Base-by-base conservation (phyloP, 768 basidiomycete species). In the Mycena filopes region DNA sequence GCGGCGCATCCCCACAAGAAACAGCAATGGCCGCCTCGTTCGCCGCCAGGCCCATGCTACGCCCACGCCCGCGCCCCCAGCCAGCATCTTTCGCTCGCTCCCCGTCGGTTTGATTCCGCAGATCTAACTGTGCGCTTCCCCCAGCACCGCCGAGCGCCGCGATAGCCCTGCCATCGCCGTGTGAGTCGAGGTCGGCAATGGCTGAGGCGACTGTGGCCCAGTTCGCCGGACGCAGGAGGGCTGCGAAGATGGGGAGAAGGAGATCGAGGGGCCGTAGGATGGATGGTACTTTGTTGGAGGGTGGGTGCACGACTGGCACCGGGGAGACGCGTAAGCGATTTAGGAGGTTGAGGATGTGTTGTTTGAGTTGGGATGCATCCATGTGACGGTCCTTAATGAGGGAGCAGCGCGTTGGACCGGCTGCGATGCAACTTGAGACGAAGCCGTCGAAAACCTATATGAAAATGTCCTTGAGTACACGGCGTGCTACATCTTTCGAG, bases 21-120 rank as follows among this genome's bases (percentile, higher is more conserved):
- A 66, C 47, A 18, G 65, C 58, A 36, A 55, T 56, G 6, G 29
- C 58, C 25, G 65, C 65, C 31, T 66, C 65, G n/a, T 21, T 20
- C 10, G 38, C 26, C 12, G 54, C 59, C 53, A 60, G 48, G 18
- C 65, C 65, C 53, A 66, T 55, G 16, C 42, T 59, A 11, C 46
- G 58, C 21, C 42, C 65, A 11, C 46, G 58, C 11, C 65, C 65
- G 8, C 9, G 1, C 6, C 16, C 55, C 55, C 55, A 57, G 5
- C 63, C 55, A 3, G 58, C 65, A 3, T 49, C 38, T 29, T 26
- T 54, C 15, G 59, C 65, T 1, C 38, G 51, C 36, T 66, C 58
- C 16, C 28, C 46, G 31, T 66, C 65, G 11, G 65, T 66, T 10
- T 42, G 23, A 29, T 66, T 66, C 1, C 40, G 26, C 8, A 60